These are phyloP conservation scores for Arabidopsis lyrata DNA, from an alignment of 441 rosid species.

Conservation along the genomic window DNA sequence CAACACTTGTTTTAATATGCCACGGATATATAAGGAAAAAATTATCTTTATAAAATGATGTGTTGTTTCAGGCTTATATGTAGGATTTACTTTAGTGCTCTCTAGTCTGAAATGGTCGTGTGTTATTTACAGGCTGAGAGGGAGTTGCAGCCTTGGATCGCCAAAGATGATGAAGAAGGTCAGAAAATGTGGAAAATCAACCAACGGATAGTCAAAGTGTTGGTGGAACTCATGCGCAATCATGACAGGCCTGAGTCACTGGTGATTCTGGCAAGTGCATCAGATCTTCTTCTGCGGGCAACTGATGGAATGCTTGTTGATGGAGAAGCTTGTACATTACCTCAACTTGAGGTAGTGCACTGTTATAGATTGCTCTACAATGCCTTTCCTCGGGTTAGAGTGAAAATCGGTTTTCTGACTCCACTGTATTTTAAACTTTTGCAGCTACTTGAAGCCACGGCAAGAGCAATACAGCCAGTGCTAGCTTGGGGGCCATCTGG, in stretches of 20 bases:
- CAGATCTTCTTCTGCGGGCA: conserved; percentile 95
- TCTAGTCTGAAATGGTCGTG: conserved; percentile 45
- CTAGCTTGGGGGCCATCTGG: conserved; percentile 95
- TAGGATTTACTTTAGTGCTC: conserved; percentile 22
- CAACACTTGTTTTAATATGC: background rate
- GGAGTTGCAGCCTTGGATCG: conserved; percentile 99
- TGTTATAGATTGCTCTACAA: conserved; percentile 8
- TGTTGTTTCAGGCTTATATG: conserved; percentile 7
- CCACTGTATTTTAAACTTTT: conserved; percentile 30
- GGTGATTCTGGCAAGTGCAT: conserved; percentile 92
- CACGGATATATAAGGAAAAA: background rate
- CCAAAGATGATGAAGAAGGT: conserved; percentile 93
- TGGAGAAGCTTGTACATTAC: conserved; percentile 98
- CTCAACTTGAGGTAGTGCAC: conserved; percentile 84
- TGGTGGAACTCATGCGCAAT: conserved; percentile 95
- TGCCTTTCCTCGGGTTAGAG: conserved; percentile 4
- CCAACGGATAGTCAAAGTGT: conserved; percentile 89
- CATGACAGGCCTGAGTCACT: conserved; percentile 88
- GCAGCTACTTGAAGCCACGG: conserved; percentile 97
- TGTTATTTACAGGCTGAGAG: conserved; percentile 82
- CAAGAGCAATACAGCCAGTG: conserved; percentile 88
- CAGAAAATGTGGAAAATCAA: conserved; percentile 97
- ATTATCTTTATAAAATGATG: background rate
- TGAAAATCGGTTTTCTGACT: background rate
- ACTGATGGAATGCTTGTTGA: conserved; percentile 99